phyloP scores from a whole-genome alignment of 1,139 yeast genomes.

The Pichia sp. region DNA sequence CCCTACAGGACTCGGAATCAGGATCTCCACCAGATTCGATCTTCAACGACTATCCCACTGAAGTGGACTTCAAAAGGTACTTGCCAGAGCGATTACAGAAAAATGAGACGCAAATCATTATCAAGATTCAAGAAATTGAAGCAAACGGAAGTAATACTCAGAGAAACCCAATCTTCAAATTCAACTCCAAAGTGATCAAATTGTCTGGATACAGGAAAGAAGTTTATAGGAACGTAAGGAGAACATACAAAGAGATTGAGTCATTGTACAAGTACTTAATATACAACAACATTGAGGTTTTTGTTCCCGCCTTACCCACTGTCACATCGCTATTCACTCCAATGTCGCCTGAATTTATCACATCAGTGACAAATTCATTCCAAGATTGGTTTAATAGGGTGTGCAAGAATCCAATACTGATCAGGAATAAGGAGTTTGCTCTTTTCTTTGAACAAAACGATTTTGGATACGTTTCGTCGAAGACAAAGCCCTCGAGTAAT shows the following conservation, averaged over 20 bases:
- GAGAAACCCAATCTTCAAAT: conserved; percentile 42
- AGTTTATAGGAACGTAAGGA: conserved; percentile 63
- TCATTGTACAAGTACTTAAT: conserved; percentile 72
- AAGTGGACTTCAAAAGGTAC: conserved; percentile 36
- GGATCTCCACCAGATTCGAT: conserved; percentile 10
- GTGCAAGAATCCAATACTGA: conserved; percentile 64
- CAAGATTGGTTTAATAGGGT: conserved; percentile 87
- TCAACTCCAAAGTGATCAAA: conserved; percentile 35
- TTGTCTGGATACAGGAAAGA: conserved; percentile 73
- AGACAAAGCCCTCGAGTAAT: conserved; percentile 36
- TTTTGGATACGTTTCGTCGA: conserved; percentile 58
- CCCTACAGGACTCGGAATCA: background rate
- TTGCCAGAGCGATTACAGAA: conserved; percentile 44
- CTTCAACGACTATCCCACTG: conserved; percentile 28
- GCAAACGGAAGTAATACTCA: conserved; percentile 32
- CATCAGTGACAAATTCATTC: conserved; percentile 49
- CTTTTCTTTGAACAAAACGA: conserved; percentile 78
- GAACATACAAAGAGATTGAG: conserved; percentile 73
- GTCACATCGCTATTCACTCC: conserved; percentile 71
- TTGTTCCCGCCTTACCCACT: conserved; percentile 83
- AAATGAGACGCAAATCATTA: conserved; percentile 24
- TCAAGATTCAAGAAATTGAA: conserved; percentile 41
- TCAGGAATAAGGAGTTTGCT: conserved; percentile 83
- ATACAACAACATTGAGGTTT: conserved; percentile 82
- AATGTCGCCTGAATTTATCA: conserved; percentile 75